A percentile compares a stretch with the other conserved stretches of the same genome.
phyloP scores from a whole-genome alignment of 176 grass and related monocot genomes.

The Aegilops longissima region DNA sequence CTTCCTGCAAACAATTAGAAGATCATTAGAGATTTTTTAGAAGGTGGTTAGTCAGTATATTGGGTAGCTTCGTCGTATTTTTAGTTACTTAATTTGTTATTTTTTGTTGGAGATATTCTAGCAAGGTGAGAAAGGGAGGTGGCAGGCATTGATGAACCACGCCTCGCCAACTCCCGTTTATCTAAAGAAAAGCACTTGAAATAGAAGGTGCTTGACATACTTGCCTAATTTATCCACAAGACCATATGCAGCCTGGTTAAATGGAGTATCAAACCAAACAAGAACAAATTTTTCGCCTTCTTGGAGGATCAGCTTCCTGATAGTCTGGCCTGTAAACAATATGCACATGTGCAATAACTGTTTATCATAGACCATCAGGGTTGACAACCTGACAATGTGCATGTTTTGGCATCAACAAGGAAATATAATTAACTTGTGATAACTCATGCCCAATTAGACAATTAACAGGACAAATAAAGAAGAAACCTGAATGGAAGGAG shows the following conservation, averaged over 20 bases:
- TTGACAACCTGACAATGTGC: slow-evolving; percentile 57
- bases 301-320: slow-evolving; percentile 91
- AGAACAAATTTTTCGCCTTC: slow-evolving; percentile 96
- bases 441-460: slow-evolving; percentile 5
- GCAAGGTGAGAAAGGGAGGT: not conserved
- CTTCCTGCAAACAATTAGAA: slow-evolving; percentile 62
- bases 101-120: slow-evolving; percentile 5
- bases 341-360: slow-evolving; percentile 92
- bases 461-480: slow-evolving; percentile 21
- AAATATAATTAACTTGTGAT: slow-evolving; percentile 24
- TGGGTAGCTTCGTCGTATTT: not conserved
- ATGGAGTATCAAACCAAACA: slow-evolving; percentile 91
- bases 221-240: slow-evolving; percentile 94
- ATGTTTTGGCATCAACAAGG: slow-evolving; percentile 18
- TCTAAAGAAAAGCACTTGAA: slow-evolving; percentile 29
- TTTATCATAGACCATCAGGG: slow-evolving; percentile 76
- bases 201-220: slow-evolving; percentile 24
- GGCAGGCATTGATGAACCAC: not conserved
- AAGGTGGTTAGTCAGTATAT: not conserved
- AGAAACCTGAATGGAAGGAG: slow-evolving; percentile 78
- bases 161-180: not conserved
- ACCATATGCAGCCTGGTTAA: slow-evolving; percentile 94
- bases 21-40: slow-evolving; percentile 1
- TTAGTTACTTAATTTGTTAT: not conserved
- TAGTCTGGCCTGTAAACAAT: slow-evolving; percentile 92